Base-by-base conservation (phyloP, 148 eudicot genomes). In the Rhododendron williamsianum region DNA sequence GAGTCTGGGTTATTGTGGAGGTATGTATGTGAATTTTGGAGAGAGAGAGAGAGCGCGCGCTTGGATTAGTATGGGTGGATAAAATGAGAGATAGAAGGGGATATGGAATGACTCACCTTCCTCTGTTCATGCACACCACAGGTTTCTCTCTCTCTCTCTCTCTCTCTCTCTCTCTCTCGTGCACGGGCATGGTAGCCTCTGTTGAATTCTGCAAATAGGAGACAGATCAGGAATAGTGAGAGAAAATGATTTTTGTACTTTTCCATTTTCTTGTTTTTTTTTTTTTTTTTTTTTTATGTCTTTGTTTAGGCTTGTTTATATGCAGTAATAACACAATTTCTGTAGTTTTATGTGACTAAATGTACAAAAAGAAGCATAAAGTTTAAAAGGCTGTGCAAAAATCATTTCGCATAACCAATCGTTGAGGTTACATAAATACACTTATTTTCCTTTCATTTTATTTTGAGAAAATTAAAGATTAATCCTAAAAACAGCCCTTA, bases 1-100 rank as follows among this genome's bases (percentile, higher is more conserved):
- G 12, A 11, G 36, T 27, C 38, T 71, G 0, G 4, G 4, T 71
- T 27, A 30, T 30, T 71, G 6, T 30, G 30, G 71, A 65, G 71
- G 33, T 65, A 65, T n/a, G 30, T 65, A 23, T 65, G 71, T 65
- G 76, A 27, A 27, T 71, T 12, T 11, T 71, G 11, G 3, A 12
- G 74, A 11, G 35, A n/a, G 33, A 65, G 74, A 13, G 58, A 49
- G 58, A 25, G 58, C 49, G 36, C 27, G 60, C 25, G 81, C 4
- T 25, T 38, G 25, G n/a, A 38, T 36, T 76, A 38, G 41, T 8
- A 18, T 76, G 10, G 41, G 43, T 4, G 79, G 48, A 76, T 78
- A 78, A 46, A 48, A 48, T 78, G 36, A 60, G 58, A 78, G 81
- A 78, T 21, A 48, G 36, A 51, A 35, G 81, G 81, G 81, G 81